phyloP scores from a whole-genome alignment of 345 rosid species.

The Brassica nigra region DNA sequence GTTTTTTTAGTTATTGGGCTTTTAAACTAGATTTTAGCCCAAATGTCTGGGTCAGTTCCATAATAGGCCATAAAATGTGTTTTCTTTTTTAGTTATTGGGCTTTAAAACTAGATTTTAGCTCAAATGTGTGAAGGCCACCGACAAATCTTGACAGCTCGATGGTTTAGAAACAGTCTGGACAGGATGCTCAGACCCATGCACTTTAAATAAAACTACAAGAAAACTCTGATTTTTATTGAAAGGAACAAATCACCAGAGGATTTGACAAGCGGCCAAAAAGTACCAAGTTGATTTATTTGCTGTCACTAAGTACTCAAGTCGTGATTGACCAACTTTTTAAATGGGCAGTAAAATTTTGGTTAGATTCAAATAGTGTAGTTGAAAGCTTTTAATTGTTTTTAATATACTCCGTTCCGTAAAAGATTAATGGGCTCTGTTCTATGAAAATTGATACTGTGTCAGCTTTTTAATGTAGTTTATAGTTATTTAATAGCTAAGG shows the following conservation, averaged over 20 bases:
- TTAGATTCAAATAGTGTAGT: neutral
- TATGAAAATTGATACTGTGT: neutral
- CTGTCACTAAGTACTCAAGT: slow-evolving; percentile 8
- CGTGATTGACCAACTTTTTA: neutral
- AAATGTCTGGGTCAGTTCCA: neutral
- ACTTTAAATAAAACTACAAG: neutral
- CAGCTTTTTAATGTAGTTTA: neutral
- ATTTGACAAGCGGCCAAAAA: slow-evolving; percentile 27
- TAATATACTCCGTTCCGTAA: neutral
- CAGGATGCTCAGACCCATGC: slow-evolving; percentile 19
- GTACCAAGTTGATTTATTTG: slow-evolving; percentile 7
- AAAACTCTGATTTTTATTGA: neutral
- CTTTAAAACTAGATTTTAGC: neutral
- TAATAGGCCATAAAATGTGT: neutral
- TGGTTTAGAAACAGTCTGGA: neutral
- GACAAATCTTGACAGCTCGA: slow-evolving; percentile 22
- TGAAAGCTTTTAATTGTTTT: neutral
- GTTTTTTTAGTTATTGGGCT: neutral
- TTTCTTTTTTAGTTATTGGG: neutral
- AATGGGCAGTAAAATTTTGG: neutral
- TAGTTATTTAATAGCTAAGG: neutral
- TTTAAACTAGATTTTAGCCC: too few species aligned
- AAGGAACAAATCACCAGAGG: neutral
- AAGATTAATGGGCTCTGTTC: neutral
- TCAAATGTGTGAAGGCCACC: slow-evolving; percentile 11